These are phyloP conservation scores for Microcos paniculata DNA, from an alignment of 345 rosid genomes.

Conservation along the genomic window DNA sequence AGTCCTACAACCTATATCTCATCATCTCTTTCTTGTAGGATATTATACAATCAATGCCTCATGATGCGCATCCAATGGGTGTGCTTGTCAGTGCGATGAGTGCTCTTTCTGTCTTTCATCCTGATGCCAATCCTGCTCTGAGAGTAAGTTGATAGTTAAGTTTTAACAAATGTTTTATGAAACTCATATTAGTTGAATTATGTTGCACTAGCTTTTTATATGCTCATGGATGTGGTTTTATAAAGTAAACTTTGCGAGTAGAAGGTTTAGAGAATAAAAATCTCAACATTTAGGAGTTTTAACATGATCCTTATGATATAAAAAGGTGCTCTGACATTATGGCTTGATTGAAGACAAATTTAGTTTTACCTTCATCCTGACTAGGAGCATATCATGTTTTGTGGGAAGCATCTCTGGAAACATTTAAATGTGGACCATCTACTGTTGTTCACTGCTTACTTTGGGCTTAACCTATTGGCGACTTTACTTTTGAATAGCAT, in stretches of 20 bases:
- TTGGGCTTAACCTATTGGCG: background rate
- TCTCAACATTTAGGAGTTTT: background rate
- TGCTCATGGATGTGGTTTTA: background rate
- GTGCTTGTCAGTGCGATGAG: constrained; percentile 96
- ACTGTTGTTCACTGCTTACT: background rate
- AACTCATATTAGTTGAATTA: background rate
- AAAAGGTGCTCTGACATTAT: background rate
- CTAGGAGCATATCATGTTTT: background rate
- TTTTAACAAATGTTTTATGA: constrained; percentile 13
- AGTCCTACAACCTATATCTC: background rate
- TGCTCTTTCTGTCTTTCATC: constrained; percentile 96
- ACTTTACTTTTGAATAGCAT: background rate
- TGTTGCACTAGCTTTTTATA: background rate
- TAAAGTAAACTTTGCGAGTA: background rate
- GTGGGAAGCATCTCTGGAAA: background rate
- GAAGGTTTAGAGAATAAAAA: background rate
- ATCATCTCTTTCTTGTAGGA: constrained; percentile 51
- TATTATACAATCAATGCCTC: constrained; percentile 95
- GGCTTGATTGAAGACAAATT: background rate
- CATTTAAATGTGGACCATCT: background rate
- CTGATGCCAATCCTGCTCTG: constrained; percentile 99
- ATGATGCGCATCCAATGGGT: constrained; percentile 99
- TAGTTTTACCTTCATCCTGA: background rate
- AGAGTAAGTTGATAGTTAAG: constrained; percentile 51
- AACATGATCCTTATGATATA: background rate